Percentiles rank a stretch among this genome's conserved stretches.
Conservation (phyloP, 192 early-diverging fungal genomes). For the Chytriomyces sp. region DNA sequence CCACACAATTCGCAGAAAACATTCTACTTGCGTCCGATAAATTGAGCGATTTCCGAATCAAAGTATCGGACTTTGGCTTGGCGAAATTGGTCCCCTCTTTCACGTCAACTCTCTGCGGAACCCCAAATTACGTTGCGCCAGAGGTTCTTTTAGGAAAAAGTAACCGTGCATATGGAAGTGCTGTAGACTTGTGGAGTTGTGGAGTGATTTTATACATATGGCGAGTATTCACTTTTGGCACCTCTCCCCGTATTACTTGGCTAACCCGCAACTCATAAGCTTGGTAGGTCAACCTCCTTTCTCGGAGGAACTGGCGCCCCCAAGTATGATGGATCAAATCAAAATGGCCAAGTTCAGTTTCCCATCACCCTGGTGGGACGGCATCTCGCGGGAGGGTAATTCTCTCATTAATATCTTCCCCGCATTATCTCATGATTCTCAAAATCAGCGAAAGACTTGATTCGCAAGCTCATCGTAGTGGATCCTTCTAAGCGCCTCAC, state of each 20-base stretch:
- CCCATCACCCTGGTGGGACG: constrained; percentile 70
- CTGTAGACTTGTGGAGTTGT: constrained; percentile 88
- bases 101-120: constrained; percentile 72
- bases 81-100: constrained; percentile 62
- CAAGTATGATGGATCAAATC: constrained; percentile 50
- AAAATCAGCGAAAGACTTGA: constrained; percentile 25
- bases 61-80: constrained; percentile 90
- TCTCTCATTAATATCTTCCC: background rate
- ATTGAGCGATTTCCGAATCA: constrained; percentile 61
- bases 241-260: background rate
- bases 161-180: constrained; percentile 49
- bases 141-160: constrained; percentile 60
- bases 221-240: constrained; percentile 4
- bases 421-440: background rate
- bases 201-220: constrained; percentile 87
- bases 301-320: constrained; percentile 48
- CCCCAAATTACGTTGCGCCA: constrained; percentile 75
- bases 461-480: constrained; percentile 53
- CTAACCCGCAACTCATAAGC: constrained; percentile 11
- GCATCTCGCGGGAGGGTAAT: constrained; percentile 51
- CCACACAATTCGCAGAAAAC: constrained; percentile 72
- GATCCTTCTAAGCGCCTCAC: constrained; percentile 72
- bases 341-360: constrained; percentile 65
- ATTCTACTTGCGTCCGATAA: constrained; percentile 55
- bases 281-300: constrained; percentile 84